Evolutionary conservation across 208 protist species (phyloP).

Genomic region (Crithidia thermophila): DNA sequence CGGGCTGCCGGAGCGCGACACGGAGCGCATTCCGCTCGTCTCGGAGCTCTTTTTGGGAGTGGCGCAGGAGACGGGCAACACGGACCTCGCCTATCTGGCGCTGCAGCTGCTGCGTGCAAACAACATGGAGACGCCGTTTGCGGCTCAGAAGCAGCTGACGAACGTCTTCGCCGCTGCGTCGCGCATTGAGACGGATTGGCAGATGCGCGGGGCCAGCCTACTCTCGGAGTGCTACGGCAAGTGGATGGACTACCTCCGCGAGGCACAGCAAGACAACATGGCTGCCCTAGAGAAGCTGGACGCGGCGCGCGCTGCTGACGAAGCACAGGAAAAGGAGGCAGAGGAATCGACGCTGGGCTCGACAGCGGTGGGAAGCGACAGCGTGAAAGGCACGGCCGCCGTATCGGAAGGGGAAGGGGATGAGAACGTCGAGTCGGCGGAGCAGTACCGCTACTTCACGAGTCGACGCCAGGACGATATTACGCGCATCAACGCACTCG

Average conservation of each 20-base stretch:
- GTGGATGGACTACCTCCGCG: constrained; percentile 73
- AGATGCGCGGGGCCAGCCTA: constrained; percentile 68
- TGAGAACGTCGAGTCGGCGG: background rate
- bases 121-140: constrained; percentile 68
- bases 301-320: background rate
- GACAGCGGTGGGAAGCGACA: too few species aligned
- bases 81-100: constrained; percentile 78
- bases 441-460: constrained; percentile 66
- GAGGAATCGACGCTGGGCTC: background rate
- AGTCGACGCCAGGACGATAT: constrained; percentile 58
- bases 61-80: constrained; percentile 83
- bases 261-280: constrained; percentile 58
- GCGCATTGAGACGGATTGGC: constrained; percentile 85
- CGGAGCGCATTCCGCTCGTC: constrained; percentile 47
- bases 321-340: background rate
- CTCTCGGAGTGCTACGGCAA: constrained; percentile 55
- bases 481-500: constrained; percentile 41
- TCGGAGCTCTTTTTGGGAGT: constrained; percentile 69
- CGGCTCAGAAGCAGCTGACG: constrained; percentile 82
- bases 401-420: background rate
- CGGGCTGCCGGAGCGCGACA: constrained; percentile 52
- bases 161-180: constrained; percentile 80
- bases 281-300: constrained; percentile 30
- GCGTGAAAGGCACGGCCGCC: too few species aligned
- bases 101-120: constrained; percentile 87